Conservation (phyloP, 148 eudicot genomes). For the Dianthus caryophyllus region DNA sequence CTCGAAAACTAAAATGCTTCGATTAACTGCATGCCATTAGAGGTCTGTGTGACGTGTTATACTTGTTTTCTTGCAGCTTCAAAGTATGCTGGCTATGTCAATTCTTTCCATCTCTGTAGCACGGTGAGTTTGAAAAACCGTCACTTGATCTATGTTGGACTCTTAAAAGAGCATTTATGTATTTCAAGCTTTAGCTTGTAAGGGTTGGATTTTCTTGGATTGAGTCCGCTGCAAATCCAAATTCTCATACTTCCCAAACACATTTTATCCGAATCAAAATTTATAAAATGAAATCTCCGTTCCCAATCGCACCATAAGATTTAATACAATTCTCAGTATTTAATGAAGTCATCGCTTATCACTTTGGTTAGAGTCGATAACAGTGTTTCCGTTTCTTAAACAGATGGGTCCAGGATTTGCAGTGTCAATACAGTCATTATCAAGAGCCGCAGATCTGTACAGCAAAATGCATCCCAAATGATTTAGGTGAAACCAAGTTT, state of each 20-base stretch:
- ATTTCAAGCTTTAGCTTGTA: too few species aligned
- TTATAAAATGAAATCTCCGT: too few species aligned
- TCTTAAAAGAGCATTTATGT: neutral
- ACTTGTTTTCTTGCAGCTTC: slow-evolving; percentile 58
- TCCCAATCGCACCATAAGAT: too few species aligned
- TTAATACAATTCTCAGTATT: neutral
- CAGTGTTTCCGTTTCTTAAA: slow-evolving; percentile 13
- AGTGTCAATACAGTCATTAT: slow-evolving; percentile 73
- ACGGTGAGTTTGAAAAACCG: slow-evolving; percentile 48
- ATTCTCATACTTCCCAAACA: too few species aligned
- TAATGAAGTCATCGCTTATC: neutral
- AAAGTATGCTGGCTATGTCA: slow-evolving; percentile 87
- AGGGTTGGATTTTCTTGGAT: too few species aligned
- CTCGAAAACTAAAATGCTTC: neutral
- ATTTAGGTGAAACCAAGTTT: neutral
- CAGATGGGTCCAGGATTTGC: slow-evolving; percentile 89
- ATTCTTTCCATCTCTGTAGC: slow-evolving; percentile 85
- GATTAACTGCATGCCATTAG: neutral
- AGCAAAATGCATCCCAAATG: slow-evolving; percentile 43
- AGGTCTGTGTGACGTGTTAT: neutral
- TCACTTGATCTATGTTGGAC: neutral
- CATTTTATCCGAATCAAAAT: too few species aligned
- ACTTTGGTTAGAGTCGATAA: neutral
- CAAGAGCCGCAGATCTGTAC: slow-evolving; percentile 73
- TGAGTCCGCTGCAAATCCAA: too few species aligned